Evolutionary conservation across 139 green algal genomes (phyloP), one percentile per base, ranked within the genome.

Genomic region (Coelastrella sp.): DNA sequence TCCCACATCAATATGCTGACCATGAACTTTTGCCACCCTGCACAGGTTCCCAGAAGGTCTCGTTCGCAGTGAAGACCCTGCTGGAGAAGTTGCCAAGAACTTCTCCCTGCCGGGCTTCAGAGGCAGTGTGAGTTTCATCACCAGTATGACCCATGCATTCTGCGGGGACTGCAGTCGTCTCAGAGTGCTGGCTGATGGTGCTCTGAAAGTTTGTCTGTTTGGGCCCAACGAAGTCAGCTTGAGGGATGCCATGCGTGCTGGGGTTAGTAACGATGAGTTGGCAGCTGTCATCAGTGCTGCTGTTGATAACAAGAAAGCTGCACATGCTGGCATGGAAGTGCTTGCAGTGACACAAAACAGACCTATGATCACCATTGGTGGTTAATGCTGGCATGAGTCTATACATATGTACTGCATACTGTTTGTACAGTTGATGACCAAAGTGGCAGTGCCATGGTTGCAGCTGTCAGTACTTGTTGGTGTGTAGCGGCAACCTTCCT

Each of bases 161-260:
- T 99, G 97, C 89, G 83, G 86, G 45, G 95, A 97, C 84, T 98
- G 96, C 91, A 98, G 96, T 88, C 87, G 95, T 51, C 72, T 99
- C 75, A 90, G 97, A 2, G 85, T 99, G 35, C 94, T 99, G 92
- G 97, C 97, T 0, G 97, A 99, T 69, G 97, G 97, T 48, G 98
- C 96, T 77, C 91, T 98, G 45, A 98, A 98, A 83, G 66, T 99
- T 34, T 99, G 98, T 92, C 90, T 99, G 50, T 99, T 99, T 92
- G 97, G 96, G 0, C 89, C 93, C 25, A 95, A 92, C 72, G 97
- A 99, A 88, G 96, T 99, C 40, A 95, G 90, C 83, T 77, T 99
- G 73, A 85, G 94, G 30, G 96, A 99, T 84, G 96, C 98, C 0
- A 92, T 99, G 89, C 91, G 97, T 0, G 90, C 88, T 13, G 96